Percentiles rank a stretch among this genome's conserved stretches.
These are phyloP conservation scores for Pyrus betulifolia DNA, from an alignment of 306 rosid genomes.

Conservation along the genomic window DNA sequence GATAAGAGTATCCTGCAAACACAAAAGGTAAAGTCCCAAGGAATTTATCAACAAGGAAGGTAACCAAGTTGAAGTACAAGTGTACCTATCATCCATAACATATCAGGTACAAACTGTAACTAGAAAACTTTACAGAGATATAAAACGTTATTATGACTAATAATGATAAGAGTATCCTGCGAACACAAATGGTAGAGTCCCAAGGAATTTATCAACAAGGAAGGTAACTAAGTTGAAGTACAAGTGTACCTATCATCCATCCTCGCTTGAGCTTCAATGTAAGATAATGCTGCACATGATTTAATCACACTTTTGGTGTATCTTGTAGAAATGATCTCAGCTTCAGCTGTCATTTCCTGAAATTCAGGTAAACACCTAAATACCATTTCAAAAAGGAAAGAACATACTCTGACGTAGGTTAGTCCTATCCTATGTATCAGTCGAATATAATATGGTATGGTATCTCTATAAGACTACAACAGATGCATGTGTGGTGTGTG, in stretches of 20 bases:
- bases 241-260: constrained; percentile 78
- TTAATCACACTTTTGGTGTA: constrained; percentile 83
- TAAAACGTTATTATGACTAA: neutral
- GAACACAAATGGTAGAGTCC: neutral
- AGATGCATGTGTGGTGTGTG: neutral
- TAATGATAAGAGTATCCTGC: neutral
- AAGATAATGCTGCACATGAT: constrained; percentile 86
- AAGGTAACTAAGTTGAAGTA: constrained; percentile 18
- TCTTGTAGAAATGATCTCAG: constrained; percentile 70
- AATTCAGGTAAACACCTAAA: constrained; percentile 8
- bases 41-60: neutral
- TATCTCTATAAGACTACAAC: neutral
- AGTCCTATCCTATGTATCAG: neutral
- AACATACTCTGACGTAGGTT: neutral
- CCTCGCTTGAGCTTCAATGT: constrained; percentile 96
- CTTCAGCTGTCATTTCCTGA: constrained; percentile 98
- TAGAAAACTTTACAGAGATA: neutral
- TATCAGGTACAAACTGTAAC: neutral
- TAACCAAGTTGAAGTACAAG: constrained; percentile 25
- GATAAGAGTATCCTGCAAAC: neutral
- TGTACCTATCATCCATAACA: neutral
- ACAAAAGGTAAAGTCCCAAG: neutral
- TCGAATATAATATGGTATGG: neutral
- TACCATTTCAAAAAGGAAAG: neutral
- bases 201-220: neutral